Conservation (phyloP, 139 green algal genomes). For the Trebouxia sp. region DNA sequence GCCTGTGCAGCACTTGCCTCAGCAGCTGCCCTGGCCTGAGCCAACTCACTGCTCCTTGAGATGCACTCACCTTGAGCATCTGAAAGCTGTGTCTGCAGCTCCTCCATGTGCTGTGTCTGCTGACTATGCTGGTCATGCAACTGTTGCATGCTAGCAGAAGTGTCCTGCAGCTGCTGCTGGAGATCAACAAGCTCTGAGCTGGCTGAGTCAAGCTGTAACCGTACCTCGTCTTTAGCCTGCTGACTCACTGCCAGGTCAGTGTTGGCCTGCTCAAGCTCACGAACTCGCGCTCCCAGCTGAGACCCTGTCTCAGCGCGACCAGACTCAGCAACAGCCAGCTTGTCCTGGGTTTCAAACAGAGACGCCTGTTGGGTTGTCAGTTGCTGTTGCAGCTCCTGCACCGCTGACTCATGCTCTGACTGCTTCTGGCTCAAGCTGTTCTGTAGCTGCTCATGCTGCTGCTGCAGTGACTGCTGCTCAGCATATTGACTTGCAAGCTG, state of each 20-base stretch:
- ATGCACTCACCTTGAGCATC: not conserved
- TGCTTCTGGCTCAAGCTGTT: not conserved
- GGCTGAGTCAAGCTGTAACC: not conserved
- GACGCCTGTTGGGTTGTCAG: not conserved
- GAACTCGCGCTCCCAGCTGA: not conserved
- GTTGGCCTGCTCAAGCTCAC: not conserved
- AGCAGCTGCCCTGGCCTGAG: not conserved
- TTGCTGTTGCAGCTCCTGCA: not conserved
- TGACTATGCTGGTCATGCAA: not conserved
- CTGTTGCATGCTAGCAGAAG: too few species aligned
- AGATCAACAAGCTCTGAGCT: not conserved
- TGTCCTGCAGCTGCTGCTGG: conserved; percentile 12
- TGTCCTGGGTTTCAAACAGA: not conserved
- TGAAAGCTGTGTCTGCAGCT: not conserved
- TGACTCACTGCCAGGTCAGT: not conserved
- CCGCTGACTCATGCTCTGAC: not conserved
- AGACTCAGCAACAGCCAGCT: not conserved
- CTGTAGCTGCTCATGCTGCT: not conserved
- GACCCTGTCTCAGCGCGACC: not conserved
- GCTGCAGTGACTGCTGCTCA: conserved; percentile 17
- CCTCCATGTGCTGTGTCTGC: not conserved
- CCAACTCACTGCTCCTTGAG: not conserved
- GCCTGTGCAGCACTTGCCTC: not conserved
- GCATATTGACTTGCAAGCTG: not conserved
- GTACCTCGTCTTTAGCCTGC: not conserved